Base-by-base conservation (phyloP, 805 yeast species). In the Metschnikowia vanudenii region DNA sequence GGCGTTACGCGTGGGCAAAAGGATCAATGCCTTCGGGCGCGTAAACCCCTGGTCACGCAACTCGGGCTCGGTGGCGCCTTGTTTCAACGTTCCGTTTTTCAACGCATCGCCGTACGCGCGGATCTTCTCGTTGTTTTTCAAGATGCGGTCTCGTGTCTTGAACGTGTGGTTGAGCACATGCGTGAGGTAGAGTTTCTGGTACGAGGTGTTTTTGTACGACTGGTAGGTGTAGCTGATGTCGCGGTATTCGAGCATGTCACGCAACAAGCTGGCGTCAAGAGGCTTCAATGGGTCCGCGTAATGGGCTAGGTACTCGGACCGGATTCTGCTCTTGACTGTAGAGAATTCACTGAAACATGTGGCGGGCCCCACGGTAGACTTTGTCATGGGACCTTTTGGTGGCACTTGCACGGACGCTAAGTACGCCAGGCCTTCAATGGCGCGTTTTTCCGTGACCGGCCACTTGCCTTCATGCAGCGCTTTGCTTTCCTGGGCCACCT, bases 1-100 rank as follows among this genome's bases (percentile, higher is more conserved):
- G 9, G 84, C 69, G 54, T 89, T 78, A 59, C 97, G 78, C 0
- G 96, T 88, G 11, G 99, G 98, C 34, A 88, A 69, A 20, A 94
- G 65, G 4, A 92, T 80, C 46, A 94, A 68, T 1, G 85, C 90
- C 59, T 90, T 91, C 1, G 99, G 96, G 51, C 98, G 76, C 0
- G 97, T 91, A 63, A 89, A 94, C 24, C 99, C 98, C 65, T 94
- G 98, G 63, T 94, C 99, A 46, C 96, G 71, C 53, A 77, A 75
- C 57, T 88, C 95, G 11, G 79, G 79, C 49, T 78, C 82, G 54
- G 62, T 60, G 20, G 49, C 43, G 29, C 50, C 54, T 7, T 34
- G 34, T 41, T 75, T 79, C 20, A 70, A 69, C 9, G 47, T 69
- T 60, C 45, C 74, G 63, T 43, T 62, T 37, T 71, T 61, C 37